A percentile compares a stretch with the other conserved stretches of the same genome.
phyloP scores from a whole-genome alignment of 164 flowering plant genomes.

The Saururus chinensis region DNA sequence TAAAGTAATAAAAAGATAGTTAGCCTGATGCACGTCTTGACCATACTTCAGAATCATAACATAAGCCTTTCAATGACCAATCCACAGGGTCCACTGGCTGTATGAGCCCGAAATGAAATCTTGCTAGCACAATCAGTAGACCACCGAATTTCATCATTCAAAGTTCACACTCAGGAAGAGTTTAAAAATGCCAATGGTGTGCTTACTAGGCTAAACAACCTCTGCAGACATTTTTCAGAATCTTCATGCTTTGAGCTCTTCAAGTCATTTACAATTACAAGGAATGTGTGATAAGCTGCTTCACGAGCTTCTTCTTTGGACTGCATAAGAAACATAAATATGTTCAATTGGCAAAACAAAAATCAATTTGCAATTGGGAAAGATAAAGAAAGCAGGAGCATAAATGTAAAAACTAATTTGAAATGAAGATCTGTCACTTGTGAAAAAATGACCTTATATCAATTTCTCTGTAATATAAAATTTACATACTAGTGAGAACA shows the following conservation, averaged over 20 bases:
- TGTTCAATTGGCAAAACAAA: background rate
- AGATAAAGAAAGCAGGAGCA: background rate
- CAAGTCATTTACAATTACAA: conserved; percentile 43
- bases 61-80: background rate
- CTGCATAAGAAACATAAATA: conserved; percentile 22
- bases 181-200: background rate
- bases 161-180: background rate
- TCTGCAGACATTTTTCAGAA: conserved; percentile 32
- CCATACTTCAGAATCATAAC: too few species aligned
- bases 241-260: conserved; percentile 18
- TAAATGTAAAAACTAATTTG: background rate
- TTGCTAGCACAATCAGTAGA: too few species aligned
- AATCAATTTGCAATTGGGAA: background rate
- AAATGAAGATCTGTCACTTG: background rate
- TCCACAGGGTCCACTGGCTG: background rate
- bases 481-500: too few species aligned
- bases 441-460: background rate
- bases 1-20: too few species aligned
- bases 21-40: too few species aligned
- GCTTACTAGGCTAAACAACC: conserved; percentile 58
- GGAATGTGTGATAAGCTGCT: conserved; percentile 67
- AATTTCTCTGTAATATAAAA: background rate
- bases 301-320: conserved; percentile 56
- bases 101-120: background rate
- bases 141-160: background rate